These are phyloP conservation scores for Ettlia oleoabundans DNA, from an alignment of 139 green algal species.

Conservation along the genomic window DNA sequence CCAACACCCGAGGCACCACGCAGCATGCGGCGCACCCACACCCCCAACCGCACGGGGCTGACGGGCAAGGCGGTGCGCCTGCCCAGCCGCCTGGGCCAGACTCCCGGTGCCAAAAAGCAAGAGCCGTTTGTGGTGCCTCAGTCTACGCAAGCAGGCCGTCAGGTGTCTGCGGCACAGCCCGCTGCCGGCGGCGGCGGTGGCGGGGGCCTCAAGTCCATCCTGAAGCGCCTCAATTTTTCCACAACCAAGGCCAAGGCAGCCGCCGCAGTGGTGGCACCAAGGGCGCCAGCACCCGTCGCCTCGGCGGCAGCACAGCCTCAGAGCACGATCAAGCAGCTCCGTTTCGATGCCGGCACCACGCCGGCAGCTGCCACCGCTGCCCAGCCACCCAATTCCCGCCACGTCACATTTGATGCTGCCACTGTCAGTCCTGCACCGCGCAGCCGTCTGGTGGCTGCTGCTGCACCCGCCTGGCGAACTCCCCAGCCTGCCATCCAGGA, in stretches of 20 bases:
- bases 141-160: background rate
- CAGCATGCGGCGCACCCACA: constrained; percentile 21
- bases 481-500: constrained; percentile 24
- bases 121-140: constrained; percentile 15
- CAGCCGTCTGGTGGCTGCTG: background rate
- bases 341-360: constrained; percentile 27
- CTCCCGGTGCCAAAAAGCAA: constrained; percentile 4
- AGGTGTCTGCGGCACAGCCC: too few relatives aligned
- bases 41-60: constrained; percentile 35
- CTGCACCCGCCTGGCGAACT: background rate
- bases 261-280: background rate
- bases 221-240: constrained; percentile 32
- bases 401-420: constrained; percentile 35
- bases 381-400: background rate
- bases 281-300: background rate
- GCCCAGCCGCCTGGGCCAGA: constrained; percentile 23
- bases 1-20: background rate
- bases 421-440: constrained; percentile 22
- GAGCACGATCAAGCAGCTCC: constrained; percentile 44
- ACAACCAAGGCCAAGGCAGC: background rate
- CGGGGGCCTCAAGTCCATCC: constrained; percentile 27
- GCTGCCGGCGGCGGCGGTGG: too few relatives aligned
- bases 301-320: background rate
- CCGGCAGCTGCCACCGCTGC: background rate
- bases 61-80: constrained; percentile 16